Conservation (phyloP, 106 monocot genomes). For the Vanilla planifolia region DNA sequence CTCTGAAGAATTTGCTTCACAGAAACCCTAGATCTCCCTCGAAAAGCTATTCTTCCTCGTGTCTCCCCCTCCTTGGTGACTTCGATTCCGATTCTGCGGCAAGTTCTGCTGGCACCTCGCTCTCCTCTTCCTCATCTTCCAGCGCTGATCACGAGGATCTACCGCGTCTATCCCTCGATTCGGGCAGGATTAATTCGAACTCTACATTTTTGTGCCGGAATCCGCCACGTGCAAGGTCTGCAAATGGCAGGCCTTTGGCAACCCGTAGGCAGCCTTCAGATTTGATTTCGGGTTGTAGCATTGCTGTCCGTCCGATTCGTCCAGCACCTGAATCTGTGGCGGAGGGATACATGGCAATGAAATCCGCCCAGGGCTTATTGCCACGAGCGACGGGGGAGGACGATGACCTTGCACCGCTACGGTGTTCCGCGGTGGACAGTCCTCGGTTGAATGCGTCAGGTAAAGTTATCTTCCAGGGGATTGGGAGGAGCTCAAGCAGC, state of each 20-base stretch:
- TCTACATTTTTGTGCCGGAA: conserved; percentile 8
- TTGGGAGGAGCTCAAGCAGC: conserved; percentile 85
- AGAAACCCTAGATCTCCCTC: conserved; percentile 16
- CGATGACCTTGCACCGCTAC: conserved; percentile 6
- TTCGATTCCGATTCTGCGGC: conserved; percentile 16
- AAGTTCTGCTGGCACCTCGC: conserved; percentile 18
- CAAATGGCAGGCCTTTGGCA: conserved; percentile 4
- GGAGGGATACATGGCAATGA: no score
- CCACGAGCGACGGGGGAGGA: no score
- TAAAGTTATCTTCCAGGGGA: conserved; percentile 68
- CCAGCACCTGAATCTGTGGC: conserved; percentile 8
- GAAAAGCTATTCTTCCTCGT: conserved; percentile 6
- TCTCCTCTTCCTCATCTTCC: conserved; percentile 31
- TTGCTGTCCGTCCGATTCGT: conserved; percentile 3
- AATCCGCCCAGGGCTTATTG: no score
- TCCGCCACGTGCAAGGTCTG: conserved; percentile 16
- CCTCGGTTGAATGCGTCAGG: conserved; percentile 91
- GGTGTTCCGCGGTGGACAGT: conserved; percentile 47
- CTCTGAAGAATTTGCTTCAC: conserved; percentile 39
- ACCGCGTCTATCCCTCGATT: conserved; percentile 30
- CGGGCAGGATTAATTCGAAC: conserved; percentile 19
- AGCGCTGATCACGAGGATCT: conserved; percentile 26
- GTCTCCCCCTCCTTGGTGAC: conserved; percentile 43
- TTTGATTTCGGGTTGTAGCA: background rate
- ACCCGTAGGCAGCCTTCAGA: no score